Evolutionary conservation across 1,284 basidiomycete species (phyloP), one percentile per base, ranked within the genome.

Genomic region (Malassezia nana): DNA sequence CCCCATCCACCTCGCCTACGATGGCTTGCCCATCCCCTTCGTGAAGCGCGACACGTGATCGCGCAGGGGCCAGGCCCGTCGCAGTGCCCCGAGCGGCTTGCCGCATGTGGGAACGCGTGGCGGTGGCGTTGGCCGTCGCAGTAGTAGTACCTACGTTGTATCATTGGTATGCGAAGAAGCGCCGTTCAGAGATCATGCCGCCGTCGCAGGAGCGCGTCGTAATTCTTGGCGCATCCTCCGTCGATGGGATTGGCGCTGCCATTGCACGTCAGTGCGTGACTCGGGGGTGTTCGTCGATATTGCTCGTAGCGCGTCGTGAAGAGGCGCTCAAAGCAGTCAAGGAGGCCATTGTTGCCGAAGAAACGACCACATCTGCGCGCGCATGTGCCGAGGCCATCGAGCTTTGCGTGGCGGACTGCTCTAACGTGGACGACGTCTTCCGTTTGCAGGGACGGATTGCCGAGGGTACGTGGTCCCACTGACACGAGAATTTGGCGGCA

Each of bases 381-480:
- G 31, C n/a, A 25, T 46, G 39, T 38, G 52, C 52, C 0, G 30
- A 48, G 26, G 22, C 32, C 13, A 48, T 54, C 10, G 26, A 44
- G 46, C 33, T 55, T 6, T 54, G 76, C 20, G 60, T 74, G 6
- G 87, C 79, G 0, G 86, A 91, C 72, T 83, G 85, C 65, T 78
- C 81, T 3, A 76, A 77, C 46, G 78, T 79, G 1, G 80, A 82
- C 2, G 86, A 87, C 66, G 81, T 90, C 78, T 69, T 85, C 4
- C 72, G 40, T 12, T 30, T 88, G 48, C 76, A 78, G 8, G 64
- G 72, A 0, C 55, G 88, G 20, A 42, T 58, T 16, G 76, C 81
- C 48, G 74, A 76, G 62, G 40, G 40, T 42, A 42, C 6, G 40
- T 42, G 4, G 4, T 4, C 6, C 42, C 15, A 18, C 42, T 44